Evolutionary conservation across 306 rosid species (phyloP).

Genomic region (Vicia faba): DNA sequence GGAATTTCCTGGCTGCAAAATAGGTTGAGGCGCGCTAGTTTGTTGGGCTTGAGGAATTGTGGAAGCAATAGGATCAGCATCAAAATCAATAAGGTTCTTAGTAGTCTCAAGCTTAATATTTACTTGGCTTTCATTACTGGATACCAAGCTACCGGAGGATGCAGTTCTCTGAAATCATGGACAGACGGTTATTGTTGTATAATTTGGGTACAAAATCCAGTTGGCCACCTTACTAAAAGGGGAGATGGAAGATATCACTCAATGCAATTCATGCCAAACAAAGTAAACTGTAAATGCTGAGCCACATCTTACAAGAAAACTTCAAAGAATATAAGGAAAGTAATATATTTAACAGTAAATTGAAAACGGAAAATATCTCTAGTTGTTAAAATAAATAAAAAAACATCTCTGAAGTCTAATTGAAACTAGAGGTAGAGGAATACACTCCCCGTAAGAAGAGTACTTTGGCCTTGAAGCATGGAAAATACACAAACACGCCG

Average conservation of each 20-base stretch:
- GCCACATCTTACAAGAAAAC: constrained; percentile 13
- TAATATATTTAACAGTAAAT: no score
- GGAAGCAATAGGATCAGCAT: constrained; percentile 62
- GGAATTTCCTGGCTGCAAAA: constrained; percentile 51
- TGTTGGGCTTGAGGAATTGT: constrained; percentile 69
- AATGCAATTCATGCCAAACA: constrained; percentile 29
- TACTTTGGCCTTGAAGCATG: no score
- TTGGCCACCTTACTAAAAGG: constrained; percentile 15
- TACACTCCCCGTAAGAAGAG: no score
- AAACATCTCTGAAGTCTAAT: no score
- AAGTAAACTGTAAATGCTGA: constrained; percentile 21
- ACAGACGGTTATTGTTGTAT: constrained; percentile 12
- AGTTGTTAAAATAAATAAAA: no score
- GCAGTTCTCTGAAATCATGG: constrained; percentile 70
- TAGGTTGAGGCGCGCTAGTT: constrained; percentile 54
- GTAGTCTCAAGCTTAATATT: constrained; percentile 75
- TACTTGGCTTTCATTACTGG: constrained; percentile 57
- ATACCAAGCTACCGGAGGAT: constrained; percentile 79
- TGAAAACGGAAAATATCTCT: no score
- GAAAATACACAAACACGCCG: no score
- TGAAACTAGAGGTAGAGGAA: no score
- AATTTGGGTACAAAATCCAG: constrained; percentile 28
- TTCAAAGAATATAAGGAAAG: no score
- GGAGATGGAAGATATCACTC: constrained; percentile 22
- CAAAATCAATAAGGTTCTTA: constrained; percentile 93